Conservation (phyloP, 2,329 filamentous ascomycete genomes). For the Cadophora gregata region DNA sequence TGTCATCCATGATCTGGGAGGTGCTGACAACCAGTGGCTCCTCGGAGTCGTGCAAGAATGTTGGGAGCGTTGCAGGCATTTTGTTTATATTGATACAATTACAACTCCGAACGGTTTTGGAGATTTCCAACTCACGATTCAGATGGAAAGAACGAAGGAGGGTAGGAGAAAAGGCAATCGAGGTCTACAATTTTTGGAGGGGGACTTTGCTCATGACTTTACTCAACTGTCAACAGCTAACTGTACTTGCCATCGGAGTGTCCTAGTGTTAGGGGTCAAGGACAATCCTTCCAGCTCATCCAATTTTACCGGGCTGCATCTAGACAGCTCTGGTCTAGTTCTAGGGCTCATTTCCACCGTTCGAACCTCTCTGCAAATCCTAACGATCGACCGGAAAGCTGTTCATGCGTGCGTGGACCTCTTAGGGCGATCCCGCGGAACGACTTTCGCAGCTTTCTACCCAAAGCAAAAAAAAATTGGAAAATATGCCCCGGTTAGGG, state of each 20-base stretch:
- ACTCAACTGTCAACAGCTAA: not conserved
- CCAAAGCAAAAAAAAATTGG: not conserved
- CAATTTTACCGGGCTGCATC: not conserved
- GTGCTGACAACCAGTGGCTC: conserved; percentile 14
- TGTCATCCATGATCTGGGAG: conserved; percentile 9
- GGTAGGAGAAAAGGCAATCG: not conserved
- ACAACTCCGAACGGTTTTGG: not conserved
- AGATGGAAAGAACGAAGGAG: not conserved
- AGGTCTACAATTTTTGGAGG: not conserved
- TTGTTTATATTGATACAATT: not conserved
- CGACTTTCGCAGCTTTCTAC: not conserved
- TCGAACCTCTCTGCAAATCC: not conserved
- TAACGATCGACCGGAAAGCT: not conserved
- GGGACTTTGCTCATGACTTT: not conserved
- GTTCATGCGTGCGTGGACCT: not conserved
- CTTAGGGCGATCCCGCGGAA: not conserved
- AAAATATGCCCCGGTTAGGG: not conserved
- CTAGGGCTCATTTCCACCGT: conserved; percentile 2
- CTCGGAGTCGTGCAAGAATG: not conserved
- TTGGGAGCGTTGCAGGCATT: not conserved
- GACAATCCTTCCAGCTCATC: not conserved
- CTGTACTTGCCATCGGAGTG: not conserved
- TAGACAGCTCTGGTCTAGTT: conserved; percentile 1
- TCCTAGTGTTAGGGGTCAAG: not conserved
- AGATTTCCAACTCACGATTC: not conserved